A percentile compares a stretch with the other conserved stretches of the same genome.
These are phyloP conservation scores for Lecanoromycetidae sp. DNA, from an alignment of 2,329 filamentous ascomycete species.

Conservation along the genomic window DNA sequence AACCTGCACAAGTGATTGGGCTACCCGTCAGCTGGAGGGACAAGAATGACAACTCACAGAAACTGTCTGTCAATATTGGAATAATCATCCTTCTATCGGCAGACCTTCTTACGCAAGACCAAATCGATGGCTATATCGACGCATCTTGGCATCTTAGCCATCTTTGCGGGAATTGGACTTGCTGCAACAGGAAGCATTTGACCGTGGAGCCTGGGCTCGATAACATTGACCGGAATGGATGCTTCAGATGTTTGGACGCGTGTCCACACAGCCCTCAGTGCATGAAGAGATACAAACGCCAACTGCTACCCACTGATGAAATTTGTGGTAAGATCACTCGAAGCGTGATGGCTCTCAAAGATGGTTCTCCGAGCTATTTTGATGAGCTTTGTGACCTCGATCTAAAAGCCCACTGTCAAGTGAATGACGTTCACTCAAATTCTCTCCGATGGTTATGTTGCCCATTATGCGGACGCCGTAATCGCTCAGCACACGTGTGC, in stretches of 20 bases:
- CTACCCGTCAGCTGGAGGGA: background rate
- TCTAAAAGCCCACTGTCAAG: too few relatives aligned
- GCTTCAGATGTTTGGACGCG: background rate
- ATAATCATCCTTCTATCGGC: slow-evolving; percentile 20
- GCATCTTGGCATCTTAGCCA: slow-evolving; percentile 24
- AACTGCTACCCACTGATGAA: background rate
- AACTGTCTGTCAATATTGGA: slow-evolving; percentile 19
- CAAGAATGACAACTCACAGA: background rate
- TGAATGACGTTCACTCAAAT: background rate
- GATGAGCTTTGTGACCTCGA: background rate
- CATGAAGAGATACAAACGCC: background rate
- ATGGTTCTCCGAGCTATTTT: background rate
- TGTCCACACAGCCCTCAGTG: background rate
- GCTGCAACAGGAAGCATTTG: slow-evolving; percentile 22
- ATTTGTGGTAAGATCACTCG: background rate
- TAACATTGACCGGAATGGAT: slow-evolving; percentile 21
- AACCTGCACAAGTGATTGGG: background rate
- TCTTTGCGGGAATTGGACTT: slow-evolving; percentile 26
- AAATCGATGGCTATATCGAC: slow-evolving; percentile 23
- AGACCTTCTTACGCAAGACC: slow-evolving; percentile 18
- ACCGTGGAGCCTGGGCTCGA: slow-evolving; percentile 21
- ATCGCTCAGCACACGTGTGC: background rate
- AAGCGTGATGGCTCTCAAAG: background rate
- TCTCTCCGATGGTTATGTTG: background rate
- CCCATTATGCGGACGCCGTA: background rate